Base-by-base conservation (phyloP, 345 rosid species). In the Nasturtium officinale region DNA sequence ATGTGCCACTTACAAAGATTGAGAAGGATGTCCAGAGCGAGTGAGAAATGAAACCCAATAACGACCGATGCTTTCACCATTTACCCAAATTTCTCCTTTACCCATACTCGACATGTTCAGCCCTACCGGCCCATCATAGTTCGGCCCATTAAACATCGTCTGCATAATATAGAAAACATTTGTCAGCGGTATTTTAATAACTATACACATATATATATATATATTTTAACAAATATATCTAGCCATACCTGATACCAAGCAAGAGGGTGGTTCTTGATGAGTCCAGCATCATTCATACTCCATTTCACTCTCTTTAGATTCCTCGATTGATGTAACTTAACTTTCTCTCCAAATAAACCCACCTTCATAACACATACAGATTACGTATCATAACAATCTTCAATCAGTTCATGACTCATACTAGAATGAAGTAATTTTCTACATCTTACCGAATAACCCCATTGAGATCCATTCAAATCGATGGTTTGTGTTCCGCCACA, bases 51-150 rank as follows among this genome's bases (percentile, higher is more conserved):
- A 90, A 26, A 86, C 85, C 98, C 98, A 90, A 55, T 81, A 89
- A 32, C 98, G 90, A 54, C 97, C 94, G 28, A 93, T 87, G 59
- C 97, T 90, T 60, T 80, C 83, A 51, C 89, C 94, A 65, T 93
- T 93, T 61, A 93, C 86, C 94, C 94, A 90, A 29, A 81, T 83
- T 79, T 89, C 87, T 30, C 97, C 98, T 83, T 93, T 93, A 13
- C 96, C 92, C 97, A 93, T 93, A 53, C 84, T 75, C 23, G 80
- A 67, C 58, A 89, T 76, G 76, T 89, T 78, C 30, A 93, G 65
- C 8, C 87, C 90, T 51, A 89, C 69, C 6, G 92, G 90, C 15
- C 82, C 83, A 10, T 70, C 17, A 63, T 86, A 86, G 17, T 25
- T 28, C 2, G 97, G 94, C 72, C 78, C 84, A 76, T 89, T 89